Evolutionary conservation across 495 filamentous ascomycete species (phyloP).

Genomic region (Lophium mytilinum): DNA sequence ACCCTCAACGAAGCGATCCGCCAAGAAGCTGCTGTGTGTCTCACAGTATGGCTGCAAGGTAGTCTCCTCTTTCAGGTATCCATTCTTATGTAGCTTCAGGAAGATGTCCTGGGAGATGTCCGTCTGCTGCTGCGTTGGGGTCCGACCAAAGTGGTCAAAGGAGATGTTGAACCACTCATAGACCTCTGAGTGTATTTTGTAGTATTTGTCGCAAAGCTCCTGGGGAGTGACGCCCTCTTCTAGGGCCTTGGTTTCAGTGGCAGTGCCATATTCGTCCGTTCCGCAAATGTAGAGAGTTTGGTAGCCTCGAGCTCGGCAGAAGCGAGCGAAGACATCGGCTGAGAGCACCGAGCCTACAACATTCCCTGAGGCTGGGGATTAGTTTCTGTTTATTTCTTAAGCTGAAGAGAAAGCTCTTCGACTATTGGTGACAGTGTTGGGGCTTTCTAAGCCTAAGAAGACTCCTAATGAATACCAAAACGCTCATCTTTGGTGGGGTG

Average conservation of each 20-base stretch:
- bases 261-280: constrained; percentile 75
- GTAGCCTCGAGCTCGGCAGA: constrained; percentile 59
- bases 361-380: constrained; percentile 44
- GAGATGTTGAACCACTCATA: constrained; percentile 84
- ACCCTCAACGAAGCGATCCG: constrained; percentile 90
- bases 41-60: constrained; percentile 73
- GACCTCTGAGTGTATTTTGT: constrained; percentile 71
- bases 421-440: too few relatives aligned
- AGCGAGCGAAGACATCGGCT: constrained; percentile 73
- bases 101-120: constrained; percentile 84
- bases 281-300: constrained; percentile 61
- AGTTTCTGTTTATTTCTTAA: too few relatives aligned
- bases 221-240: constrained; percentile 61
- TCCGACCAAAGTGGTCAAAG: constrained; percentile 81
- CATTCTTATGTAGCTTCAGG: constrained; percentile 64
- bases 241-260: constrained; percentile 74
- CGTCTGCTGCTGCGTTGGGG: constrained; percentile 72
- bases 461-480: too few relatives aligned
- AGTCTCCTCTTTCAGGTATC: constrained; percentile 71
- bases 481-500: constrained; percentile 51
- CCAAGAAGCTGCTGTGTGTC: constrained; percentile 24
- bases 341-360: constrained; percentile 83
- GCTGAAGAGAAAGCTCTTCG: too few relatives aligned
- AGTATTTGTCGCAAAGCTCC: constrained; percentile 77
- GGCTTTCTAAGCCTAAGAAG: too few relatives aligned